Evolutionary conservation across 768 basidiomycete species (phyloP).

Genomic region (Chalciporus pseudorubinellus): DNA sequence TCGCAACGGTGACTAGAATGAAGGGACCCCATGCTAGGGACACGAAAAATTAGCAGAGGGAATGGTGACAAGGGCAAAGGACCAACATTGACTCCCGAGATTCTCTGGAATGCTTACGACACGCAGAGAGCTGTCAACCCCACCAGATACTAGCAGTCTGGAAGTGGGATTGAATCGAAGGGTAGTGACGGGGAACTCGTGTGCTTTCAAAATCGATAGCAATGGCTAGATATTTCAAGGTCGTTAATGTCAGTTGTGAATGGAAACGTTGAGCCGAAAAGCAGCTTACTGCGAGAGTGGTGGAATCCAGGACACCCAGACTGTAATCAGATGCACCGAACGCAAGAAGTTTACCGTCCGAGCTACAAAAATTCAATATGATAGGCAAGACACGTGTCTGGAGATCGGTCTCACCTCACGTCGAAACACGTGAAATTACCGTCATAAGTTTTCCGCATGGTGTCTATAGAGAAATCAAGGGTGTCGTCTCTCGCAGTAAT

Average conservation of each 20-base stretch:
- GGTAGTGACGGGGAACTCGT: slow-evolving; percentile 91
- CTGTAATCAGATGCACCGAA: slow-evolving; percentile 86
- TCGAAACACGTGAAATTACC: slow-evolving; percentile 86
- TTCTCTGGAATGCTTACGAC: slow-evolving; percentile 69
- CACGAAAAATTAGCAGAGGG: slow-evolving; percentile 30
- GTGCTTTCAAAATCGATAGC: slow-evolving; percentile 85
- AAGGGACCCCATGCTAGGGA: slow-evolving; percentile 39
- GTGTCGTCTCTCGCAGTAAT: slow-evolving; percentile 61
- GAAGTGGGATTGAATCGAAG: slow-evolving; percentile 84
- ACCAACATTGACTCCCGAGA: slow-evolving; percentile 53
- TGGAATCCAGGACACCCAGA: slow-evolving; percentile 80
- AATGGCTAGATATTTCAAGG: slow-evolving; percentile 59
- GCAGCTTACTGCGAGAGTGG: slow-evolving; percentile 65
- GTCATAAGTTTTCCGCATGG: slow-evolving; percentile 69
- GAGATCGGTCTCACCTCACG: slow-evolving; percentile 57
- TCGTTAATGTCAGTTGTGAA: background rate
- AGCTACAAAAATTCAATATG: slow-evolving; percentile 41
- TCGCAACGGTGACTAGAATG: slow-evolving; percentile 40
- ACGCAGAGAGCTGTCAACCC: slow-evolving; percentile 86
- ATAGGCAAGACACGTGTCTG: slow-evolving; percentile 1
- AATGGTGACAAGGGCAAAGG: slow-evolving; percentile 17
- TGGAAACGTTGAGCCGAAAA: background rate
- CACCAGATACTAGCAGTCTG: slow-evolving; percentile 80
- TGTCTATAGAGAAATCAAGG: slow-evolving; percentile 51
- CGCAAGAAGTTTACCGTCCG: slow-evolving; percentile 78